Evolutionary conservation across 1,139 yeast genomes (phyloP).

Genomic region (Debaryomycetaceae sp.): DNA sequence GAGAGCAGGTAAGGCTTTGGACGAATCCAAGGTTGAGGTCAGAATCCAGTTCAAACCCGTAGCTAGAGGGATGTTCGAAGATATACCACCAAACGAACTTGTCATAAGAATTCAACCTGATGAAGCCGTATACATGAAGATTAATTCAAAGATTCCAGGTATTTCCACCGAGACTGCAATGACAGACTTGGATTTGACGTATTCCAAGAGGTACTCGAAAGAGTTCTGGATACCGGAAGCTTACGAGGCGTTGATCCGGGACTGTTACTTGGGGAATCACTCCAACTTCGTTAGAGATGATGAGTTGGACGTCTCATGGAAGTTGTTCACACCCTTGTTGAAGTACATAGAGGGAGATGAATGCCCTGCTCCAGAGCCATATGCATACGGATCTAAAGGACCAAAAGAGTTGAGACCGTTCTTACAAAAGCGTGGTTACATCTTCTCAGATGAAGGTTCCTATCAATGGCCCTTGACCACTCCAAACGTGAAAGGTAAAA

Average conservation of each 20-base stretch:
- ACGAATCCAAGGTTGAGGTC: conserved; percentile 90
- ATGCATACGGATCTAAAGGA: conserved; percentile 91
- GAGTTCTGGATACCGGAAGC: conserved; percentile 97
- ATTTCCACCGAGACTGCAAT: conserved; percentile 74
- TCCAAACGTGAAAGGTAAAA: conserved; percentile 45
- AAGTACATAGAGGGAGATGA: conserved; percentile 68
- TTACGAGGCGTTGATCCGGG: conserved; percentile 91
- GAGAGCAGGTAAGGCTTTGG: conserved; percentile 95
- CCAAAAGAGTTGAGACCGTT: conserved; percentile 65
- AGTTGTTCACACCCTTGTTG: conserved; percentile 85
- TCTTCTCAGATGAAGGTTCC: conserved; percentile 52
- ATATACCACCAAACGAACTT: conserved; percentile 86
- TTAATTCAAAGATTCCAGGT: conserved; percentile 93
- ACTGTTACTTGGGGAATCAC: conserved; percentile 87
- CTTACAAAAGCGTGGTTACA: conserved; percentile 67
- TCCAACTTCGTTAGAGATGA: conserved; percentile 98
- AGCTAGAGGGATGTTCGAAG: conserved; percentile 74
- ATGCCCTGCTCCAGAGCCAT: conserved; percentile 60
- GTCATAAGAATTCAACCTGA: conserved; percentile 93
- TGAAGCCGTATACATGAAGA: conserved; percentile 88
- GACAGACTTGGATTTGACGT: conserved; percentile 88
- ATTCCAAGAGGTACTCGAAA: conserved; percentile 70
- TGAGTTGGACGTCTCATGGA: conserved; percentile 93
- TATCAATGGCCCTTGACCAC: conserved; percentile 85
- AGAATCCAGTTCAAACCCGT: conserved; percentile 89